Conservation (phyloP, 257 asterid species). For the Nicotiana attenuata region DNA sequence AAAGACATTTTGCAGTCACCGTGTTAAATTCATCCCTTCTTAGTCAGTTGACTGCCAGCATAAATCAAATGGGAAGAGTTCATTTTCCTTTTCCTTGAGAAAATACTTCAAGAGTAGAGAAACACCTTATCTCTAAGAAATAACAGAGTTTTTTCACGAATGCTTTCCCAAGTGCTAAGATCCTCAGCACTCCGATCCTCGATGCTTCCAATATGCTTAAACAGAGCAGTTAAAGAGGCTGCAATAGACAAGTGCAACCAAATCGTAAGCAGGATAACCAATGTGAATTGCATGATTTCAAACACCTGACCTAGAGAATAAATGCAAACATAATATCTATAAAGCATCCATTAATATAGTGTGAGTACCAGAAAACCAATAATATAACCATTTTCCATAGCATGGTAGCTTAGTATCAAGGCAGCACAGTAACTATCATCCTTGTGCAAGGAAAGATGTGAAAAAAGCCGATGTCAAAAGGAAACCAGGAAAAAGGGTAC, state of each 20-base stretch:
- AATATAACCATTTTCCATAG: not conserved
- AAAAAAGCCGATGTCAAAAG: no score
- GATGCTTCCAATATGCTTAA: constrained; percentile 78
- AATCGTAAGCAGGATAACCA: not conserved
- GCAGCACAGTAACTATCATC: not conserved
- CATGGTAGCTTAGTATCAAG: not conserved
- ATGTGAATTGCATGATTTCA: not conserved
- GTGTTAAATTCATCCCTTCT: not conserved
- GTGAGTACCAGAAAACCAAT: not conserved
- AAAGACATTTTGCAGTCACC: not conserved
- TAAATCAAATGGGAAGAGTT: not conserved
- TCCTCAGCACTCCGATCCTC: constrained; percentile 81
- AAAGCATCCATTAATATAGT: not conserved
- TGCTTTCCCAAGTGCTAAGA: constrained; percentile 67
- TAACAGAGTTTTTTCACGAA: constrained; percentile 83
- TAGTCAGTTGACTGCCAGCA: not conserved
- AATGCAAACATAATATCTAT: not conserved
- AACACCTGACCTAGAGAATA: not conserved
- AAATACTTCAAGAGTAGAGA: not conserved
- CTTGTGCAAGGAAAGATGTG: no score
- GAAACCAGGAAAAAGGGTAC: no score
- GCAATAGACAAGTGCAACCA: constrained; percentile 29
- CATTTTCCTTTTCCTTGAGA: constrained; percentile 7
- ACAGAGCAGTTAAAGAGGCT: constrained; percentile 87
- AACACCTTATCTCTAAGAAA: constrained; percentile 81